Percentiles rank a stretch among this genome's conserved stretches.
Conservation (phyloP, 192 early-diverging fungal genomes). For the Coemansia sp. region DNA sequence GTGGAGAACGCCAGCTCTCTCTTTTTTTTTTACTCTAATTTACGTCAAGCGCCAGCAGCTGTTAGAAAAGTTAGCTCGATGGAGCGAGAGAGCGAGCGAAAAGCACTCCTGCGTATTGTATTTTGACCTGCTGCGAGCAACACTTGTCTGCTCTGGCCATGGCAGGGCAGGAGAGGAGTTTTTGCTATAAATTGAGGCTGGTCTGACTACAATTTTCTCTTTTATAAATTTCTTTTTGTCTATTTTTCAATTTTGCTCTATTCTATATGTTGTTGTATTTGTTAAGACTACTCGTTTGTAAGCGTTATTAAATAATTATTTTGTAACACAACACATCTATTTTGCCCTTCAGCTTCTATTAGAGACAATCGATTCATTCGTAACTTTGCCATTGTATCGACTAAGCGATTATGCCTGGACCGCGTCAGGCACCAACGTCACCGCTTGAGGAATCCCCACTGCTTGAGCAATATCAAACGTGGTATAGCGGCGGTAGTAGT, state of each 20-base stretch:
- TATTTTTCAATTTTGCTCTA: background rate
- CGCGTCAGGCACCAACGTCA: slow-evolving; percentile 4
- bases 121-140: background rate
- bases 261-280: background rate
- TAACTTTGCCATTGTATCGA: background rate
- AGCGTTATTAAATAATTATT: background rate
- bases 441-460: background rate
- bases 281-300: background rate
- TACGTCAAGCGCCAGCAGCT: slow-evolving; percentile 6
- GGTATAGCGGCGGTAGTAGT: slow-evolving; percentile 5
- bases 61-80: background rate
- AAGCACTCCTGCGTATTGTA: background rate
- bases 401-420: slow-evolving; percentile 6
- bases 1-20: slow-evolving; percentile 11
- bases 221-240: background rate
- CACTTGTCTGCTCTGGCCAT: slow-evolving; percentile 1
- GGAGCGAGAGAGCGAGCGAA: slow-evolving; percentile 2
- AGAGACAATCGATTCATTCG: background rate
- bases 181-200: slow-evolving; percentile 1
- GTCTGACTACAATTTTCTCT: background rate
- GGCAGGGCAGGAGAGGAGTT: background rate
- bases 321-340: background rate
- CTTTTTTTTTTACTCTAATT: background rate
- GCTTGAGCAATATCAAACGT: slow-evolving; percentile 6
- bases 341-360: background rate